Conservation (phyloP, 306 rosid species). For the Prunus fruticosa region DNA sequence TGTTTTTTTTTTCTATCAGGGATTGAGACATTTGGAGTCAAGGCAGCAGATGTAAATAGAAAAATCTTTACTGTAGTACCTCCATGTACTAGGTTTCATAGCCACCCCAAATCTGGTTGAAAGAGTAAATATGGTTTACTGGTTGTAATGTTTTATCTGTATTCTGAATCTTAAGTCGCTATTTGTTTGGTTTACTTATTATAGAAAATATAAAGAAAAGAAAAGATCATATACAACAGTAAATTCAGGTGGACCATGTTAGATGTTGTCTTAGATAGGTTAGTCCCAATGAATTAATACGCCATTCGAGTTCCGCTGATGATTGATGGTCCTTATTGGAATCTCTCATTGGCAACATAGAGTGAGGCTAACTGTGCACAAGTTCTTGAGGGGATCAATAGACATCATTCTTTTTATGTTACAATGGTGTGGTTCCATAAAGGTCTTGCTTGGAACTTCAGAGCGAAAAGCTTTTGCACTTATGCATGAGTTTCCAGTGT, state of each 20-base stretch:
- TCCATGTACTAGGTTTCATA: neutral
- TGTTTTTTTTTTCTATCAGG: neutral
- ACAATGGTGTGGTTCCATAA: neutral
- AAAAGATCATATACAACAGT: neutral
- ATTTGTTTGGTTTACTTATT: neutral
- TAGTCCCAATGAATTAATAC: neutral
- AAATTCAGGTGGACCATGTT: slow-evolving; percentile 7
- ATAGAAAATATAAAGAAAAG: neutral
- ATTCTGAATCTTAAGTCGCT: neutral
- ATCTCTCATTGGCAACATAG: neutral
- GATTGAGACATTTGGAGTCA: neutral
- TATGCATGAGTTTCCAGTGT: neutral
- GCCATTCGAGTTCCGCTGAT: neutral
- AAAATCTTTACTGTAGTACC: neutral
- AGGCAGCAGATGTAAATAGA: neutral
- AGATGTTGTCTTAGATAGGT: neutral
- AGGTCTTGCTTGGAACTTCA: slow-evolving; percentile 17
- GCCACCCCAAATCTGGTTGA: neutral
- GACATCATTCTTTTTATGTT: neutral
- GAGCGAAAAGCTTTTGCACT: too few relatives aligned
- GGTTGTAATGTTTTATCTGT: neutral
- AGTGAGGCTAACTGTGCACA: neutral
- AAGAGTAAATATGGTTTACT: neutral
- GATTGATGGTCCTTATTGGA: neutral
- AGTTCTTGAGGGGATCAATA: neutral